Conservation (phyloP, 495 filamentous ascomycete genomes). For the Chaetomidium leptoderma region DNA sequence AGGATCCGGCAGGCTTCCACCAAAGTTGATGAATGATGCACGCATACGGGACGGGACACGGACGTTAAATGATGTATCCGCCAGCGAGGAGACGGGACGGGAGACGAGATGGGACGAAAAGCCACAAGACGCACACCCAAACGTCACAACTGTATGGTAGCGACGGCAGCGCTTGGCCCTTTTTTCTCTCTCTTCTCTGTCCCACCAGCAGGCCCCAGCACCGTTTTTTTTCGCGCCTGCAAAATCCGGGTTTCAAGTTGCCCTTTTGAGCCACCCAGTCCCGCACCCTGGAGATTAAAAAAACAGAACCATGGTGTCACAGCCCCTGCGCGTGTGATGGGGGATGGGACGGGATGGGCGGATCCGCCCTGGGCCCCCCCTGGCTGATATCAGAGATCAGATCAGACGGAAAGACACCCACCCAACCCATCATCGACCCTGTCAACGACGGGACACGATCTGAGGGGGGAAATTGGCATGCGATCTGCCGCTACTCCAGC, state of each 20-base stretch:
- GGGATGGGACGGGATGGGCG: not conserved
- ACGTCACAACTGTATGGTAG: constrained; percentile 11
- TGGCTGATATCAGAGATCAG: not conserved
- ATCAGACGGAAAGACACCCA: not conserved
- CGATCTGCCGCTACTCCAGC: not conserved
- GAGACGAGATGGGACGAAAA: constrained; percentile 5
- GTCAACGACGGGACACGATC: no score
- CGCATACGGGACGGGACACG: constrained; percentile 4
- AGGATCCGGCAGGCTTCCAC: not conserved
- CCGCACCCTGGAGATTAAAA: not conserved
- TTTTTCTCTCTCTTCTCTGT: not conserved
- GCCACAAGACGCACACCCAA: not conserved
- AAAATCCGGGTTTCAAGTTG: not conserved
- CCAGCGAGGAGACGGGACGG: not conserved
- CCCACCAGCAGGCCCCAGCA: not conserved
- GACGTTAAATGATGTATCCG: not conserved
- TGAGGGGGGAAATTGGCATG: not conserved
- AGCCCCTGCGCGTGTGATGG: no score
- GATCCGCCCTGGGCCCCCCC: not conserved
- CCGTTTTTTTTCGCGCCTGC: not conserved
- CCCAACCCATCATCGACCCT: no score
- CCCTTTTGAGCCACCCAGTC: not conserved
- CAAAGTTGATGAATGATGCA: no score
- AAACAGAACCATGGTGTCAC: not conserved
- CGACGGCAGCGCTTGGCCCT: constrained; percentile 13